Base-by-base conservation (phyloP, 306 rosid genomes). In the Delonix regia region DNA sequence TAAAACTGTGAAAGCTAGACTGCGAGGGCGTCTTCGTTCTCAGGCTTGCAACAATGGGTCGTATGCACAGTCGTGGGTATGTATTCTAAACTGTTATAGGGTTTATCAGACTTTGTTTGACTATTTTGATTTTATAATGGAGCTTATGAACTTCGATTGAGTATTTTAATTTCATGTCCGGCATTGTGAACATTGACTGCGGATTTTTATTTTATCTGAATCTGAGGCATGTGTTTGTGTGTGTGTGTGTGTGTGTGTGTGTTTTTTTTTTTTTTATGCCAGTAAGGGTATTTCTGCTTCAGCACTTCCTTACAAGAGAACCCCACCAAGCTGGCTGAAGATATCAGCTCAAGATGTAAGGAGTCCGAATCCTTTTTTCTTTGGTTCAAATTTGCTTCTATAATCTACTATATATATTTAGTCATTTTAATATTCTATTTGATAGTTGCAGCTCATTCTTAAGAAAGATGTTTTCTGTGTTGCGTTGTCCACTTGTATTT, bases 211-310 rank as follows among this genome's bases (percentile, higher is more conserved):
- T 4, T 64, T 19, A 33, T 62, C 45, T 30, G 18, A 60, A 5
- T 18, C 9, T 1, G 10, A 16, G 14, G 33, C 11, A 12, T 62
- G 0, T 16, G 4, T 48, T n/a, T n/a, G n/a, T n/a, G n/a, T n/a
- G n/a, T n/a, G n/a, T n/a, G n/a, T n/a, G n/a, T n/a, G n/a, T n/a
- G n/a, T n/a, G n/a, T n/a, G n/a, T n/a, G n/a, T n/a, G n/a, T n/a
- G n/a, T n/a, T n/a, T n/a, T n/a, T n/a, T 18, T 51, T 34, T 6
- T 16, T 6, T 33, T 34, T 14, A 34, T 63, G 14, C 4, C 70
- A 64, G 70, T 64, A 64, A 64, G 70, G 70, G 70, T 38, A 64
- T 64, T 10, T 64, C 70, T 36, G 70, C 70, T n/a, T 64, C 70
- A 9, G 70, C 70, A 19, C 70, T 64, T 19, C 70, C 70, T 10